Base-by-base conservation (phyloP, 805 yeast species). In the Candida montana region DNA sequence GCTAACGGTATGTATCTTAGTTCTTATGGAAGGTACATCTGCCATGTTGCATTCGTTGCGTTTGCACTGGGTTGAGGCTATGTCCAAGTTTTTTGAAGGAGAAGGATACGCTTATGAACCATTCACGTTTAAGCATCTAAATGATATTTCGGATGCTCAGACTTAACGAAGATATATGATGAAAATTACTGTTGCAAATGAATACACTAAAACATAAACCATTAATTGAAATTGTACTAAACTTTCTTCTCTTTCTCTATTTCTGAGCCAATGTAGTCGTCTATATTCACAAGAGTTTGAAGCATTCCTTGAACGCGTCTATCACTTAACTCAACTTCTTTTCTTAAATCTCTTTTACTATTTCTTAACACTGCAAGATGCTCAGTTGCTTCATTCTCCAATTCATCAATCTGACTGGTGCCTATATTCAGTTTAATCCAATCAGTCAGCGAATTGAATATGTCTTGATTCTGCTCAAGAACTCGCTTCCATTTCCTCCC, bases 1-100 rank as follows among this genome's bases (percentile, higher is more conserved):
- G 3, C 70, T 93, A 47, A 91, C 99, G 0, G 91, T 90, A 20
- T 83, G 87, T 56, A 88, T 93, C 53, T 73, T 93, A 57, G 98
- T 93, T 12, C 69, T 85, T 40, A 93, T 93, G 99, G 99, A 93
- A 66, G 99, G 99, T 45, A 93, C 99, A 0, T 88, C 97, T 20
- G 99, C 99, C 28, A 93, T 93, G 99, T 75, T 93, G 59, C 99
- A 93, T 66, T 84, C 97, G n/a, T 75, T 93, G 59, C 86, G 99
- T 72, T 75, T 93, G 59, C 99, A 93, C 63, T 93, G 99, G 99
- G 99, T 93, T 48, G 99, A 93, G 69, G 83, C 96, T 21, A 93
- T 93, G 99, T 88, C 96, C 48, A 93, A 93, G 69, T 95, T 83
- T 68, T 93, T 90, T 57, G 93, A 85, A 59, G 99, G 99, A 62